Base-by-base conservation (phyloP, 768 basidiomycete genomes). In the Collybiopsis luxurians region DNA sequence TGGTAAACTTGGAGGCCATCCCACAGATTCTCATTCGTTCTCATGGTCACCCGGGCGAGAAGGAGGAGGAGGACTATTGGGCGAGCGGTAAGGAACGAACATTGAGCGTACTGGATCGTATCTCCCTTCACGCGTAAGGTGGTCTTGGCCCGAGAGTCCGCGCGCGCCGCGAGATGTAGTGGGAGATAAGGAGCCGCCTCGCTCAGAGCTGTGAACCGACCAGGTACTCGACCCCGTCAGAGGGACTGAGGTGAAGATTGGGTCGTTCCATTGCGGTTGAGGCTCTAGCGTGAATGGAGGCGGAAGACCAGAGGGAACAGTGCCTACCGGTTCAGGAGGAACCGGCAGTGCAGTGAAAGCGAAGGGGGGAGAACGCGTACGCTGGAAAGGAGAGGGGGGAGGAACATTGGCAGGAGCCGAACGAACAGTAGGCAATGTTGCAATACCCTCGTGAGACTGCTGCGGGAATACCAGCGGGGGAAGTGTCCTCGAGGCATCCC, bases 261-360 rank as follows among this genome's bases (percentile, higher is more conserved):
- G 67, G 40, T 70, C 73, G 55, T 85, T 81, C 86, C 87, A 89
- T 51, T 82, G 85, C 1, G 86, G 87, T 52, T 71, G 73, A 2
- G 87, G 88, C 65, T 89, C 84, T 3, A 90, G 71, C 10, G 84
- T 81, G 64, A 83, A 87, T 2, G 87, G 88, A 15, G 86, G 80
- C 15, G 79, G 76, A 55, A 79, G 67, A 55, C 65, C 62, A 52
- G 65, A 59, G 23, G 68, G 54, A 26, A 66, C 60, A 21, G 60
- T 52, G 13, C 63, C 59, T 15, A 56, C 63, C 42, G 66, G 47
- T 34, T 53, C 34, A n/a, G 23, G 12, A 23, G 48, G 19, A 24
- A 27, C n/a, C 15, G 23, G 19, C 11, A 28, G 27, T 57, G 68
- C 60, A 58, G 48, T 73, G 72, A 19, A 72, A 70, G 50, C 68